Percentiles rank a stretch among this genome's conserved stretches.
These are phyloP conservation scores for Verruconis gallopava DNA, from an alignment of 2,329 filamentous ascomycete species.

Conservation along the genomic window DNA sequence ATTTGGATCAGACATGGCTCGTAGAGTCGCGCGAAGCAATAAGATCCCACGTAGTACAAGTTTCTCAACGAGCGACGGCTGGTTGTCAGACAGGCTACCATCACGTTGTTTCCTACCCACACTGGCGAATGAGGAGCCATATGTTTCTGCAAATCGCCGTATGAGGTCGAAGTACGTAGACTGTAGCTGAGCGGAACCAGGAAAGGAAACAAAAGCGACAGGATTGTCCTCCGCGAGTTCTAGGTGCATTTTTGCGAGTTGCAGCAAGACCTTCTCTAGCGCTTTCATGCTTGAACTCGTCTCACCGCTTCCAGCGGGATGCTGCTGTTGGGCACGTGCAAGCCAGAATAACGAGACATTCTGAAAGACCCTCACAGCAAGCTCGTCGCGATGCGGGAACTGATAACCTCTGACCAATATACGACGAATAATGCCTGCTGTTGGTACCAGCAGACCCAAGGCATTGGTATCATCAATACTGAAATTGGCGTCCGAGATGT, in stretches of 20 bases:
- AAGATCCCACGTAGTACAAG: constrained; percentile 73
- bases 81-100: constrained; percentile 31
- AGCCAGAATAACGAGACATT: constrained; percentile 45
- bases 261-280: constrained; percentile 33
- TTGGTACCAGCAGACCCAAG: constrained; percentile 6
- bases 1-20: constrained; percentile 68
- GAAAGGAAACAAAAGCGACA: constrained; percentile 69
- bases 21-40: constrained; percentile 67
- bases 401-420: constrained; percentile 74
- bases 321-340: neutral
- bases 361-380: constrained; percentile 69
- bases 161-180: constrained; percentile 75
- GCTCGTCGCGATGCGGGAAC: constrained; percentile 62
- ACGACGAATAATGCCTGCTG: constrained; percentile 48
- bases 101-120: constrained; percentile 21
- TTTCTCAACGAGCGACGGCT: constrained; percentile 55
- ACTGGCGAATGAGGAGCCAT: constrained; percentile 33
- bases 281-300: constrained; percentile 14
- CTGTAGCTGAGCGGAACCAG: constrained; percentile 64
- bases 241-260: constrained; percentile 83
- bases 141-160: constrained; percentile 61
- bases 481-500: neutral
- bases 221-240: constrained; percentile 72
- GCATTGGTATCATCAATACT: constrained; percentile 38
- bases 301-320: constrained; percentile 1